phyloP scores from a whole-genome alignment of 2,329 filamentous ascomycete species.

The Clarireedia homoeocarpa region DNA sequence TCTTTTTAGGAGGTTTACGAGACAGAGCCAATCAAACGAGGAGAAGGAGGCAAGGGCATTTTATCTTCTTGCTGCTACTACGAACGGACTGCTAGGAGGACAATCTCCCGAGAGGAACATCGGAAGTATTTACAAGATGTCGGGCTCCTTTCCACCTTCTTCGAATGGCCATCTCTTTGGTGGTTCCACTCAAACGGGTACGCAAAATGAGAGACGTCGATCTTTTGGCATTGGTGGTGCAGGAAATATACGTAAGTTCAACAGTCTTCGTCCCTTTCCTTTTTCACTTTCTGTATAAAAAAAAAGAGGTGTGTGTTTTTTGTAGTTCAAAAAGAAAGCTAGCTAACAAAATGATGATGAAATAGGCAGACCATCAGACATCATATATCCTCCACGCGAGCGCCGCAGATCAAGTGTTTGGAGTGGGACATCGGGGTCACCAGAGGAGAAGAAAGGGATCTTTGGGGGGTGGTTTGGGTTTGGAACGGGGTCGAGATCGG shows the following conservation, averaged over 20 bases:
- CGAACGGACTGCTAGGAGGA: not conserved
- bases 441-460: constrained; percentile 13
- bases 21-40: no score
- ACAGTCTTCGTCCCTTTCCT: not conserved
- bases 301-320: not conserved
- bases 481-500: not conserved
- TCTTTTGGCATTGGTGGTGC: constrained; percentile 29
- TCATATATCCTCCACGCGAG: constrained; percentile 18
- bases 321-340: not conserved
- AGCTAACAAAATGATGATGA: not conserved
- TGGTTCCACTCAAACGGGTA: no score
- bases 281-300: not conserved
- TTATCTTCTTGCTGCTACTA: not conserved
- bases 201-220: constrained; percentile 14
- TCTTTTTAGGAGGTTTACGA: no score
- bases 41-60: not conserved
- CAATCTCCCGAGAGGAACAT: no score
- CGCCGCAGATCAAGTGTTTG: constrained; percentile 20
- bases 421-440: constrained; percentile 9
- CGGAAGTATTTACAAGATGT: no score
- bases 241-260: constrained; percentile 26
- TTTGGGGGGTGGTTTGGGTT: constrained; percentile 5
- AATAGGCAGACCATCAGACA: constrained; percentile 25
- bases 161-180: not conserved
- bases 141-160: not conserved